Evolutionary conservation across 2,329 filamentous ascomycete genomes (phyloP).

Genomic region (Pseudogymnoascus sp.): DNA sequence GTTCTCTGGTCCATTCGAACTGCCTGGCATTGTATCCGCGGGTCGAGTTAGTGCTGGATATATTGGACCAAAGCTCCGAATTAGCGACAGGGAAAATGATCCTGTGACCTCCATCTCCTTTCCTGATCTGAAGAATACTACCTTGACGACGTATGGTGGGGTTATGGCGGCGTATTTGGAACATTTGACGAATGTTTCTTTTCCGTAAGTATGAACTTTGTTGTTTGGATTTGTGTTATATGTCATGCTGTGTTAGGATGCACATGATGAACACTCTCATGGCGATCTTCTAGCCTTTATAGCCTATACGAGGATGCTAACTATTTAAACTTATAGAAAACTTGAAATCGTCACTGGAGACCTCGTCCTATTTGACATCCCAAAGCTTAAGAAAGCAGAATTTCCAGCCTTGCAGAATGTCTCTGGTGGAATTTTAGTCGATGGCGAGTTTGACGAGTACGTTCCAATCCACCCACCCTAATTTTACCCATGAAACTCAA

Average conservation of each 20-base stretch:
- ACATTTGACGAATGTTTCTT: slow-evolving; percentile 9
- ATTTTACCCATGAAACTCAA: neutral
- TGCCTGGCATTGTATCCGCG: slow-evolving; percentile 5
- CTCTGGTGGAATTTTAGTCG: neutral
- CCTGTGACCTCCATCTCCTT: slow-evolving; percentile 9
- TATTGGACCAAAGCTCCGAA: neutral
- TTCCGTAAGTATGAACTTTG: slow-evolving; percentile 9
- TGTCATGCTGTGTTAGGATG: neutral
- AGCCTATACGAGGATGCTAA: neutral
- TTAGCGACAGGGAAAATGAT: slow-evolving; percentile 4
- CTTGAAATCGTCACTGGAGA: neutral
- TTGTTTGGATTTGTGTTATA: neutral
- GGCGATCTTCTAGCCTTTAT: neutral
- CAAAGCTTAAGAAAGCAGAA: neutral
- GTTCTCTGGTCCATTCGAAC: slow-evolving; percentile 9
- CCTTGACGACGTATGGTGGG: neutral
- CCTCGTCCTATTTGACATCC: neutral
- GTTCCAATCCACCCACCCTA: neutral
- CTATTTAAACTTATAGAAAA: neutral
- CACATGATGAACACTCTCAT: too few relatives aligned
- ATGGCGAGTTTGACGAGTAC: neutral
- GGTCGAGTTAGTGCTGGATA: neutral
- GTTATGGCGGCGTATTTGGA: slow-evolving; percentile 10
- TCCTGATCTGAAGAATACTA: slow-evolving; percentile 11
- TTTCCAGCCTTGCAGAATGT: neutral